These are phyloP conservation scores for Sugiyamaella pinicola DNA, from an alignment of 1,139 yeast genomes.

Conservation along the genomic window DNA sequence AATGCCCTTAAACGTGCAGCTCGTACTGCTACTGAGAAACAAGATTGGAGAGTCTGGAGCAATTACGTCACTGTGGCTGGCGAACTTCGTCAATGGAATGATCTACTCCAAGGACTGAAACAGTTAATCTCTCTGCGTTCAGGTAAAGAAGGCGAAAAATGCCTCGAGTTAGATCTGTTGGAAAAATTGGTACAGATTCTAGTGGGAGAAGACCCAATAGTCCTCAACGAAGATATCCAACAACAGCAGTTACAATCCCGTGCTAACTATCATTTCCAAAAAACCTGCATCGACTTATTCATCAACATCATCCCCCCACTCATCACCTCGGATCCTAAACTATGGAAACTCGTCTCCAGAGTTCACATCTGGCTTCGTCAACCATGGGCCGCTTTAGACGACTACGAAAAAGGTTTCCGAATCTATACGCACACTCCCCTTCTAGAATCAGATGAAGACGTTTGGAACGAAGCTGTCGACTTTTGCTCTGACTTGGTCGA, in stretches of 20 bases:
- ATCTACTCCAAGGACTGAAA: slow-evolving; percentile 72
- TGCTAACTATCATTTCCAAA: slow-evolving; percentile 49
- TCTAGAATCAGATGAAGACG: slow-evolving; percentile 58
- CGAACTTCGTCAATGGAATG: slow-evolving; percentile 82
- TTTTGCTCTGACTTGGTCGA: slow-evolving; percentile 78
- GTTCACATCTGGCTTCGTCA: slow-evolving; percentile 85
- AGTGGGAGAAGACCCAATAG: slow-evolving; percentile 39
- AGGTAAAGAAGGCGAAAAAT: slow-evolving; percentile 58
- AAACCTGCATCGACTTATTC: slow-evolving; percentile 66
- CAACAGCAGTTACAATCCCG: slow-evolving; percentile 28
- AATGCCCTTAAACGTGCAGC: slow-evolving; percentile 81
- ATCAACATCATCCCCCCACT: slow-evolving; percentile 67
- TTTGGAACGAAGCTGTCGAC: slow-evolving; percentile 82
- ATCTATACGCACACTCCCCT: slow-evolving; percentile 66
- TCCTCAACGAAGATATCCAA: slow-evolving; percentile 44
- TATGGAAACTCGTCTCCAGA: slow-evolving; percentile 82
- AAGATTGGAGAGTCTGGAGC: slow-evolving; percentile 90
- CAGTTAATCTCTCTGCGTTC: slow-evolving; percentile 61
- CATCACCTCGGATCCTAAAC: slow-evolving; percentile 67
- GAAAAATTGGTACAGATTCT: slow-evolving; percentile 73
- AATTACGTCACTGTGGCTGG: slow-evolving; percentile 83
- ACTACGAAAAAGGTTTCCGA: slow-evolving; percentile 85
- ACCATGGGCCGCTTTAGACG: slow-evolving; percentile 87
- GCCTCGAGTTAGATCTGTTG: slow-evolving; percentile 74
- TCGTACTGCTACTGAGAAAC: slow-evolving; percentile 60